A percentile compares a stretch with the other conserved stretches of the same genome.
These are phyloP conservation scores for Annona squamosa DNA, from an alignment of 164 flowering plant species.

Conservation along the genomic window DNA sequence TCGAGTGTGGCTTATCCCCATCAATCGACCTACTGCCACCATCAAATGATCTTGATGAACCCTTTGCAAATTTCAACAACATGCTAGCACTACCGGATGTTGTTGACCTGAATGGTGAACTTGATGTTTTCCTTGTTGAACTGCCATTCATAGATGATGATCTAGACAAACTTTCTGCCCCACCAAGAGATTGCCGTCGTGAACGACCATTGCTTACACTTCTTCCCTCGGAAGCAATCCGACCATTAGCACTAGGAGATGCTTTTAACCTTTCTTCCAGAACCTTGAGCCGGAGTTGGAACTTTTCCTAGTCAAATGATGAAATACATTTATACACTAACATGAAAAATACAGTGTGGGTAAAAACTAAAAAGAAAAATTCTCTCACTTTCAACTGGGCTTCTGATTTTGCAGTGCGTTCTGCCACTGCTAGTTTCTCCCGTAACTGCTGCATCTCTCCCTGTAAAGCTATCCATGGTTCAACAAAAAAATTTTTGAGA, in stretches of 20 bases:
- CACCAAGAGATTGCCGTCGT: slow-evolving; percentile 65
- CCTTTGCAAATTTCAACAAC: slow-evolving; percentile 32
- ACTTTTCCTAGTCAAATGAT: slow-evolving; percentile 41
- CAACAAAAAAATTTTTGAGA: not conserved
- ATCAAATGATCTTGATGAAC: slow-evolving; percentile 44
- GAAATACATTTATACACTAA: not conserved
- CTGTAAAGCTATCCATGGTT: slow-evolving; percentile 18
- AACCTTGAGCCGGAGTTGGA: slow-evolving; percentile 59
- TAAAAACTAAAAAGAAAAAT: not conserved
- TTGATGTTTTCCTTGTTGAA: slow-evolving; percentile 25
- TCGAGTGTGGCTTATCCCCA: slow-evolving; percentile 18
- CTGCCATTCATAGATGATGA: slow-evolving; percentile 32
- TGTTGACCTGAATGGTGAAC: slow-evolving; percentile 20
- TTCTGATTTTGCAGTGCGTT: slow-evolving; percentile 70
- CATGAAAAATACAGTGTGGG: not conserved
- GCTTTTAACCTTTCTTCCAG: slow-evolving; percentile 61
- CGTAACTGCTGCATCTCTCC: slow-evolving; percentile 78
- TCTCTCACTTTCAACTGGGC: slow-evolving; percentile 55
- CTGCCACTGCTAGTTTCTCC: slow-evolving; percentile 56
- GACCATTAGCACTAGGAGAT: slow-evolving; percentile 31
- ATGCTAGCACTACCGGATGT: slow-evolving; percentile 26
- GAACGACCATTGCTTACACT: slow-evolving; percentile 57
- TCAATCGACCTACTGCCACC: slow-evolving; percentile 36
- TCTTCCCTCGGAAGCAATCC: slow-evolving; percentile 55
- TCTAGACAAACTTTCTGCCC: slow-evolving; percentile 42